Evolutionary conservation across 371 early-diverging fungal species (phyloP).

Genomic region (Mucor irregularis): DNA sequence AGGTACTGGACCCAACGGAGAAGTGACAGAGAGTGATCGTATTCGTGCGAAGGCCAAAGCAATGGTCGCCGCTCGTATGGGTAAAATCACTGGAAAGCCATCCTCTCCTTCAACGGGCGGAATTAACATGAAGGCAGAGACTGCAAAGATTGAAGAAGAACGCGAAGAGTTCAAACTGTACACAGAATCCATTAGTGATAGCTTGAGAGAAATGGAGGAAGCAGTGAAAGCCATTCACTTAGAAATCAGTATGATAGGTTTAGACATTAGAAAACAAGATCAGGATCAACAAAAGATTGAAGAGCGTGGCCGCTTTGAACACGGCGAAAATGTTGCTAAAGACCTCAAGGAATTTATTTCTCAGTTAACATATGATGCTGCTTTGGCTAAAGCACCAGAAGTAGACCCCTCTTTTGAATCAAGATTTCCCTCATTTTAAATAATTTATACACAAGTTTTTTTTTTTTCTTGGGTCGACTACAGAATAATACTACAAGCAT

Average conservation of each 20-base stretch:
- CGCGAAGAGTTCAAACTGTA: slow-evolving; percentile 49
- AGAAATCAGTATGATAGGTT: slow-evolving; percentile 48
- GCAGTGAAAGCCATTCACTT: slow-evolving; percentile 37
- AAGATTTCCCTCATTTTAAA: slow-evolving; percentile 48
- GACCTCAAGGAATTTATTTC: slow-evolving; percentile 46
- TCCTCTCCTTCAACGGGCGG: slow-evolving; percentile 1
- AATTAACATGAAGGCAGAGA: slow-evolving; percentile 38
- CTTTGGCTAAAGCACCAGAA: slow-evolving; percentile 48
- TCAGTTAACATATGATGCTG: slow-evolving; percentile 35
- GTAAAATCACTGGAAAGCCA: slow-evolving; percentile 51
- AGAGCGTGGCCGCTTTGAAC: slow-evolving; percentile 44
- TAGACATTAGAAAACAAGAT: slow-evolving; percentile 47
- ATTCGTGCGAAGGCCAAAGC: slow-evolving; percentile 65
- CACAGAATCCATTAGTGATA: slow-evolving; percentile 40
- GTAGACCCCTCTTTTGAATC: slow-evolving; percentile 50
- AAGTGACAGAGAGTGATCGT: slow-evolving; percentile 58
- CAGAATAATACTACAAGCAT: too few relatives aligned
- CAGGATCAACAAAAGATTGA: slow-evolving; percentile 47
- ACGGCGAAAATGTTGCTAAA: slow-evolving; percentile 38
- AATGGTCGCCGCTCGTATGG: slow-evolving; percentile 62
- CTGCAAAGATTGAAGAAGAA: slow-evolving; percentile 52
- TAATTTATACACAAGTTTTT: neutral
- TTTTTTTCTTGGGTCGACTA: too few relatives aligned
- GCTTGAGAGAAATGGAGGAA: slow-evolving; percentile 37
- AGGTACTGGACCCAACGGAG: slow-evolving; percentile 63